These are phyloP conservation scores for Penicillium paradoxum DNA, from an alignment of 495 filamentous ascomycete species.

Conservation along the genomic window DNA sequence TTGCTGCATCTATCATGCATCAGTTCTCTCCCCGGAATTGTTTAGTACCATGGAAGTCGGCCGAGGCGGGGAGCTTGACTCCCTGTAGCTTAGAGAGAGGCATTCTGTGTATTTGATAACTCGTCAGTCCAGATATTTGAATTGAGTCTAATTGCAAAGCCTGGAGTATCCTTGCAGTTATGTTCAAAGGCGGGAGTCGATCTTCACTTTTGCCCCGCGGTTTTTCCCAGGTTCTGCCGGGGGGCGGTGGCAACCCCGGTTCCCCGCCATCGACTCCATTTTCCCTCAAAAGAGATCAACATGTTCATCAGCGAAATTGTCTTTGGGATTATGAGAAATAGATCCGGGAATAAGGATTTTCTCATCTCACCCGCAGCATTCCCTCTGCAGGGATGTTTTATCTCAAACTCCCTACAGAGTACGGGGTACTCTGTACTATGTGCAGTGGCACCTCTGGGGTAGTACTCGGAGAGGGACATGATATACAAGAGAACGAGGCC, in stretches of 20 bases:
- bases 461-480: background rate
- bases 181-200: constrained; percentile 5
- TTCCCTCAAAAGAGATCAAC: too few species aligned
- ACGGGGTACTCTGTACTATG: too few species aligned
- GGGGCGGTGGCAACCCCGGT: constrained; percentile 11
- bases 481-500: background rate
- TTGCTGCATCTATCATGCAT: constrained; percentile 8
- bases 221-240: constrained; percentile 9
- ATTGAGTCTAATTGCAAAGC: background rate
- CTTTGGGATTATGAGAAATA: too few species aligned
- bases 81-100: constrained; percentile 38
- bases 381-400: too few species aligned
- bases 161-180: background rate
- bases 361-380: background rate
- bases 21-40: constrained; percentile 26
- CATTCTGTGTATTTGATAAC: constrained; percentile 20
- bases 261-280: background rate
- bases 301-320: too few species aligned
- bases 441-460: background rate
- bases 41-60: constrained; percentile 58
- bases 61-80: constrained; percentile 62
- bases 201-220: constrained; percentile 13
- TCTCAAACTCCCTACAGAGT: background rate
- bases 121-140: background rate
- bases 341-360: background rate